Base-by-base conservation (phyloP, 768 basidiomycete species). In the Naganishia vaughanmartiniae region DNA sequence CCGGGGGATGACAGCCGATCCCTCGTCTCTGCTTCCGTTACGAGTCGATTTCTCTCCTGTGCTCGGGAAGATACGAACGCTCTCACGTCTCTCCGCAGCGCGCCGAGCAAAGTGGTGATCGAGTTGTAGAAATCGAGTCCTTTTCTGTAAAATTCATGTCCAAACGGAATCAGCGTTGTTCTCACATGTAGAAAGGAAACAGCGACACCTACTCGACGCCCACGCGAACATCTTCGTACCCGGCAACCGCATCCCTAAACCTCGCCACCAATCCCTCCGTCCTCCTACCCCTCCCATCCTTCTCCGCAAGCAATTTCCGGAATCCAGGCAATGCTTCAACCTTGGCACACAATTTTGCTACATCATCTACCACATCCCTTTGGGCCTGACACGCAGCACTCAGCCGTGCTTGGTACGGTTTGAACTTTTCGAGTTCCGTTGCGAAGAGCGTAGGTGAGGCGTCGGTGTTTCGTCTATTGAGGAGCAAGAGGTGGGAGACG, bases 391-490 rank as follows among this genome's bases (percentile, higher is more conserved):
- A 85, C 0, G 92, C 92, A 2, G 89, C 85, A 5, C 87, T 83
- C 1, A 98, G 83, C 0, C 92, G 88, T 51, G 90, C 87, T 76
- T 96, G 93, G 76, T 91, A 93, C 0, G 93, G 92, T 26, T 87
- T 85, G 84, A 97, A 98, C 81, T 98, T 99, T 82, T 97, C 95
- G 26, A 98, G 86, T 79, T 98, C 93, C 11, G 89, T 86, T 0
- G 93, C 91, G 74, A 98, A 99, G 21, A 99, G 84, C 0, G 91
- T 86, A 0, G 90, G 89, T 74, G 97, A 93, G 12, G 90, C 89
- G 28, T 87, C 86, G 26, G 93, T 90, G 30, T 93, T 89, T 3
- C 60, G 36, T 36, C 92, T 88, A 79, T 95, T 95, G 58, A 97
- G 86, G 4, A 99, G 86, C 0, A 98, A 86, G 0, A 96, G 85